Evolutionary conservation across 2,329 filamentous ascomycete genomes (phyloP), one percentile per base, ranked within the genome.

Genomic region (Diaporthe citrichinensis): DNA sequence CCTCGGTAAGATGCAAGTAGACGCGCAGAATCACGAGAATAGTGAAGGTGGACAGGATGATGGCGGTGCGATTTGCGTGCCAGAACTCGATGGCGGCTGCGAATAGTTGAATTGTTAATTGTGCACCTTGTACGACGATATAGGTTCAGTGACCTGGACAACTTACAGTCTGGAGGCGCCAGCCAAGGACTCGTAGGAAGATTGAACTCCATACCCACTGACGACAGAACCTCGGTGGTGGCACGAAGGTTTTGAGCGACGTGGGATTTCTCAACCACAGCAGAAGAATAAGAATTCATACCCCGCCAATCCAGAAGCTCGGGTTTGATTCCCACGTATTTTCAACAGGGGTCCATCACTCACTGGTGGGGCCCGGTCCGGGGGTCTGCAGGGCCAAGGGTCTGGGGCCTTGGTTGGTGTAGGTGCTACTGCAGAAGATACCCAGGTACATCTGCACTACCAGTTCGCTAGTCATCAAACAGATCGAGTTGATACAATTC

Each of bases 1-100:
- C 79, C 9, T 83, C 80, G 15, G 82, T 82, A 7, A 83, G 55
- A 71, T 87, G 84, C 0, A 89, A 79, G 71, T 88, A 89, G 7
- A 86, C 68, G 53, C 88, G 84, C 34, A 87, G 76, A 6, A 82
- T 79, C 8, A 85, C 76, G 49, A 89, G 83, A 14, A 83, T 59
- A 3, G 83, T 76, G 71, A 88, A 82, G 2, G 83, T 78, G 49
- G 81, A 80, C 4, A 89, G 78, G 23, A 89, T 82, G 39, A 88
- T 84, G 1, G 85, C 82, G 23, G 86, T 86, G 31, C 88, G 85
- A 76, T 88, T 83, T 68, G 81, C 77, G 77, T 89, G 87, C 88
- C 88, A 90, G 14, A 84, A 74, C 62, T 87, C 85, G 15, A 87
- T 73, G 58, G 72, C 74, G 10, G 61, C 80, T 82, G 73, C 28